Evolutionary conservation across 805 yeast species (phyloP), one percentile per base, ranked within the genome.

Genomic region (Zygoascus flipseniorum): DNA sequence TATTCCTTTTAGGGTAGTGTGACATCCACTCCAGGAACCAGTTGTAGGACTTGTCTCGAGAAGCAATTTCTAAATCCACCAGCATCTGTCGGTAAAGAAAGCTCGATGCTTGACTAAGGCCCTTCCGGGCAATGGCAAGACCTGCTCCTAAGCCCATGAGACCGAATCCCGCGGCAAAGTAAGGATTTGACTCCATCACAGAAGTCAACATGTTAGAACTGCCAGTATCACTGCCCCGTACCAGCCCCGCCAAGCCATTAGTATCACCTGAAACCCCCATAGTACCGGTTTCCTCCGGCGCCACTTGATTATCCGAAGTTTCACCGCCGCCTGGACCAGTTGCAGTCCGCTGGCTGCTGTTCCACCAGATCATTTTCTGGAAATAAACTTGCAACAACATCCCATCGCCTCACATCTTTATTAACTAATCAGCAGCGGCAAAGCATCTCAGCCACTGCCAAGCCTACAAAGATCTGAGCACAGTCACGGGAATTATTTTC

Each of bases 1-100:
- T 84, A 31, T 79, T 72, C 53, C 96, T 72, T 56, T 81, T 73
- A 57, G 89, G 88, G 65, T 86, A 79, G 60, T 80, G 81, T 0
- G 96, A 78, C 96, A 93, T 89, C 98, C 98, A 93, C 58, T 88
- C 93, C 49, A 93, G 74, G 62, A 93, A 90, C 98, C 99, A 93
- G 57, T 82, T 76, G 68, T 92, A 93, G 32, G 96, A 85, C 65
- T 89, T 89, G 67, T 93, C 99, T 67, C 86, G 88, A 20, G 92
- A 84, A 45, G 96, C 89, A 39, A 93, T 89, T 64, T 93, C 99
- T 53, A 93, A 73, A 68, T 93, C 98, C 28, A 89, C 96, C 31
- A 93, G 72, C 73, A 93, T 67, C 63, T 88, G 90, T 43, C 96
- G 78, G 66, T 90, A 88, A 6, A 87, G 66, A 45, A 93, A 77